Evolutionary conservation across 2,329 filamentous ascomycete genomes (phyloP).

Genomic region (Hypoxylon sp.): DNA sequence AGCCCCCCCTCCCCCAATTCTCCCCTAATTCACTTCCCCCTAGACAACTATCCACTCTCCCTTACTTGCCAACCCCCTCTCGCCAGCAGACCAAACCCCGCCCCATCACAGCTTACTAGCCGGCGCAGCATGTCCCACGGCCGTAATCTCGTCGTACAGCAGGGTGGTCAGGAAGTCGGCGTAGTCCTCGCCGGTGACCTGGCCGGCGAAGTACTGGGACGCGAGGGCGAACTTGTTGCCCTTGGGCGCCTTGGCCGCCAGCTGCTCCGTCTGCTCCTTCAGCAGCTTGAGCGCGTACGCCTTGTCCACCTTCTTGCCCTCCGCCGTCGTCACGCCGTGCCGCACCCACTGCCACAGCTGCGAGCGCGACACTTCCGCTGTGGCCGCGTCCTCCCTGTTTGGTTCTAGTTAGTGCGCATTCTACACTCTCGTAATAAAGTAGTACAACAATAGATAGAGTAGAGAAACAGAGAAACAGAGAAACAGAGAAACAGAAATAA

Average conservation of each 20-base stretch:
- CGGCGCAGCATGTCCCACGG: constrained; percentile 49
- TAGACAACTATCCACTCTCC: too few relatives aligned
- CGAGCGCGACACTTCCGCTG: constrained; percentile 92
- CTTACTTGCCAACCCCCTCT: background rate
- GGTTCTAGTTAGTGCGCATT: constrained; percentile 9
- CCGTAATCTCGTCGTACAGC: constrained; percentile 54
- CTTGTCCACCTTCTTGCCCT: constrained; percentile 95
- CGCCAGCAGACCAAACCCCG: background rate
- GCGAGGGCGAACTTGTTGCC: constrained; percentile 94
- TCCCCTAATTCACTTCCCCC: background rate
- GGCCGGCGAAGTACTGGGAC: constrained; percentile 89
- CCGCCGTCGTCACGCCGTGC: constrained; percentile 78
- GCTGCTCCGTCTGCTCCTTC: constrained; percentile 83
- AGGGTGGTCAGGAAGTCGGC: constrained; percentile 88
- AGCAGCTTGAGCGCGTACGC: constrained; percentile 87
- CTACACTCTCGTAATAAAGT: background rate
- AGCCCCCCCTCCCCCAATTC: background rate
- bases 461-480: too few relatives aligned
- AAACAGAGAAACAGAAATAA: too few relatives aligned
- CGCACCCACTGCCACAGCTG: constrained; percentile 98
- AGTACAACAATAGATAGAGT: background rate
- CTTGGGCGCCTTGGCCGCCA: constrained; percentile 80
- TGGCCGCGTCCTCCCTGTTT: constrained; percentile 88
- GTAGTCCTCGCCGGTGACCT: constrained; percentile 97
- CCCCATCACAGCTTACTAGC: constrained; percentile 50